A percentile compares a stretch with the other conserved stretches of the same genome.
Evolutionary conservation across 1,284 basidiomycete species (phyloP).

Genomic region (Naganishia albida): DNA sequence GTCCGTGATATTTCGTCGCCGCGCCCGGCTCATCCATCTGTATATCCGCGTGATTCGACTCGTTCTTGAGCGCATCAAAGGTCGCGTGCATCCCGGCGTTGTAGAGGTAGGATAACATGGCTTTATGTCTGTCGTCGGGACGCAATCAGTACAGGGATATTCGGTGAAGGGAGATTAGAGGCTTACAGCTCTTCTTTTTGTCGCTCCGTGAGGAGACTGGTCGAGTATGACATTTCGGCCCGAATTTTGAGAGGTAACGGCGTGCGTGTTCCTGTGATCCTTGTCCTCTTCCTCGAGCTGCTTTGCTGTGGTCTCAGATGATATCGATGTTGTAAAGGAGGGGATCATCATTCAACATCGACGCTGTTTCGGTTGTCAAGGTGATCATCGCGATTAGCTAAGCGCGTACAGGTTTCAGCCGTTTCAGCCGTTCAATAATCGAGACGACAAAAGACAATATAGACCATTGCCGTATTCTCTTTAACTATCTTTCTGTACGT

Average conservation of each 20-base stretch:
- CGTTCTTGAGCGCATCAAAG: slow-evolving; percentile 65
- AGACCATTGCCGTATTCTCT: too few species aligned
- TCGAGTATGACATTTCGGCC: slow-evolving; percentile 14
- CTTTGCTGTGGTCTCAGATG: too few species aligned
- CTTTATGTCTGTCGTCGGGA: slow-evolving; percentile 65
- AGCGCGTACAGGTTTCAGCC: background rate
- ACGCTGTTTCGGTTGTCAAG: background rate
- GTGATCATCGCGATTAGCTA: slow-evolving; percentile 20
- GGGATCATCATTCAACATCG: slow-evolving; percentile 23
- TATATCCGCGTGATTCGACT: slow-evolving; percentile 64
- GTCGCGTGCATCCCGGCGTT: slow-evolving; percentile 65
- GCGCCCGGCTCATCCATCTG: slow-evolving; percentile 73
- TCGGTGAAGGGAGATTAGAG: background rate
- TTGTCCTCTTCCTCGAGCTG: too few species aligned
- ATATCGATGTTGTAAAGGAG: too few species aligned
- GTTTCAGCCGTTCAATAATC: too few species aligned
- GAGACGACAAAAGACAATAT: too few species aligned
- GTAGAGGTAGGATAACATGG: slow-evolving; percentile 80
- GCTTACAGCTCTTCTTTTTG: slow-evolving; percentile 81
- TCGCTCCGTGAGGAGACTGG: slow-evolving; percentile 63
- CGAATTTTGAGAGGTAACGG: too few species aligned
- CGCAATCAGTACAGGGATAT: background rate
- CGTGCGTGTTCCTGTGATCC: background rate
- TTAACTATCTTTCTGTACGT: too few species aligned
- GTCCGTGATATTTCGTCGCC: slow-evolving; percentile 66